Conservation (phyloP, 1,284 basidiomycete species). For the Leccinum pachyderme region DNA sequence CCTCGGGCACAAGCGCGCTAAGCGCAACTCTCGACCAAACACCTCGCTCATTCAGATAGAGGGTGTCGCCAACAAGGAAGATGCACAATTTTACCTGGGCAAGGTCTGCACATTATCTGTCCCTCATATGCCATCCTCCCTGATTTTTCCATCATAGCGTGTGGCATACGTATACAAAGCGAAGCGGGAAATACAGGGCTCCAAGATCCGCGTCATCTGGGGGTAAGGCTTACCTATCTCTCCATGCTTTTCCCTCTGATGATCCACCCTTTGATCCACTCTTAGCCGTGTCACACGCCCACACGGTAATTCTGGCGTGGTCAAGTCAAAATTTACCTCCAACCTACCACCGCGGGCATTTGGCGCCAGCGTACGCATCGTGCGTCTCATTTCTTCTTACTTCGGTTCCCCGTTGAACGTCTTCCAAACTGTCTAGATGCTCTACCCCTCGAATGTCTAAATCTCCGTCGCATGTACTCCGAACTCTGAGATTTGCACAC, state of each 20-base stretch:
- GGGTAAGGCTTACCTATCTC: conserved; percentile 67
- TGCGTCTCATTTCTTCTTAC: conserved; percentile 40
- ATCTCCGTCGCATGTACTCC: conserved; percentile 5
- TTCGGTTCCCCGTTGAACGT: neutral
- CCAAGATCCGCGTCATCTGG: conserved; percentile 96
- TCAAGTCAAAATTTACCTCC: conserved; percentile 95
- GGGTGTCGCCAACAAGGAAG: conserved; percentile 91
- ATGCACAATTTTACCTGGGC: conserved; percentile 97
- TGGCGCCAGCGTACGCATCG: conserved; percentile 92
- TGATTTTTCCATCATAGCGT: conserved; percentile 53
- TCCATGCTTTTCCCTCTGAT: neutral
- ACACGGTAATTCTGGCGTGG: conserved; percentile 94
- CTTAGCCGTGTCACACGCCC: conserved; percentile 84
- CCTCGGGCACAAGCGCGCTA: conserved; percentile 97
- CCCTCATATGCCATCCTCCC: neutral
- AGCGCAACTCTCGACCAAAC: conserved; percentile 94
- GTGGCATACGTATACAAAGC: conserved; percentile 98
- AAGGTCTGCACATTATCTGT: conserved; percentile 66
- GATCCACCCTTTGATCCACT: neutral
- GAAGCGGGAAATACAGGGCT: conserved; percentile 88
- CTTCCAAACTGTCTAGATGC: conserved; percentile 37
- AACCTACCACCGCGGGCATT: conserved; percentile 97
- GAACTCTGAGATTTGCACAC: neutral
- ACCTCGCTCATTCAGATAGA: conserved; percentile 97
- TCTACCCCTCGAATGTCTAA: conserved; percentile 55